Evolutionary conservation across 2,329 filamentous ascomycete genomes (phyloP).

Genomic region (Pestalotiopsis fici): DNA sequence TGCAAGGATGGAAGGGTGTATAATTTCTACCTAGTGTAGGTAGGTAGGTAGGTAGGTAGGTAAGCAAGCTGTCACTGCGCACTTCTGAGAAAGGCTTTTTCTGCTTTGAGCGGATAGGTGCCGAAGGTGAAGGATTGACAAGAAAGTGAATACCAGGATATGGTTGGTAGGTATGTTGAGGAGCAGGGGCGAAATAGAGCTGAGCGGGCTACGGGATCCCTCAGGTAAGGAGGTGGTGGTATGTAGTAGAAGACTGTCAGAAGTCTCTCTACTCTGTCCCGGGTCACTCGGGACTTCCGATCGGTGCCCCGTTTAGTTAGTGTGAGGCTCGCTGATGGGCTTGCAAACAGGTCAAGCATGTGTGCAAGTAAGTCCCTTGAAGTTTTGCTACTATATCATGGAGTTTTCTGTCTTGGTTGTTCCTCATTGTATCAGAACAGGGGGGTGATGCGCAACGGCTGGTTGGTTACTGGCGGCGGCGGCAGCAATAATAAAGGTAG

Average conservation of each 20-base stretch:
- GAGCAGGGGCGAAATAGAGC: background rate
- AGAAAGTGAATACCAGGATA: background rate
- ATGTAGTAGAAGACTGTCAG: background rate
- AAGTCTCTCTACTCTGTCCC: background rate
- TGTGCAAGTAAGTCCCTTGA: background rate
- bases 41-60: background rate
- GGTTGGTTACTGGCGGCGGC: background rate
- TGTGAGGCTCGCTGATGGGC: too few relatives aligned
- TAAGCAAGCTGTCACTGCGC: background rate
- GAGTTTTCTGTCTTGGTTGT: background rate
- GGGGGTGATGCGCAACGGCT: background rate
- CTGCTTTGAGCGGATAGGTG: background rate
- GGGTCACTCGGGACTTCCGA: background rate
- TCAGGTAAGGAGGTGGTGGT: background rate
- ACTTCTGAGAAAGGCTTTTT: too few relatives aligned
- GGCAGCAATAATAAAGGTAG: background rate
- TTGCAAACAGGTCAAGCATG: background rate
- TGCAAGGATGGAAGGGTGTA: background rate
- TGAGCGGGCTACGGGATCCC: background rate
- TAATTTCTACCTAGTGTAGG: background rate
- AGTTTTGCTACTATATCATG: background rate
- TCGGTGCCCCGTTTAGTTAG: too few relatives aligned
- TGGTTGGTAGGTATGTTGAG: background rate
- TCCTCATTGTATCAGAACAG: background rate
- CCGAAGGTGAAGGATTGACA: background rate